Conservation (phyloP, 805 yeast species). For the Candida silvatica region DNA sequence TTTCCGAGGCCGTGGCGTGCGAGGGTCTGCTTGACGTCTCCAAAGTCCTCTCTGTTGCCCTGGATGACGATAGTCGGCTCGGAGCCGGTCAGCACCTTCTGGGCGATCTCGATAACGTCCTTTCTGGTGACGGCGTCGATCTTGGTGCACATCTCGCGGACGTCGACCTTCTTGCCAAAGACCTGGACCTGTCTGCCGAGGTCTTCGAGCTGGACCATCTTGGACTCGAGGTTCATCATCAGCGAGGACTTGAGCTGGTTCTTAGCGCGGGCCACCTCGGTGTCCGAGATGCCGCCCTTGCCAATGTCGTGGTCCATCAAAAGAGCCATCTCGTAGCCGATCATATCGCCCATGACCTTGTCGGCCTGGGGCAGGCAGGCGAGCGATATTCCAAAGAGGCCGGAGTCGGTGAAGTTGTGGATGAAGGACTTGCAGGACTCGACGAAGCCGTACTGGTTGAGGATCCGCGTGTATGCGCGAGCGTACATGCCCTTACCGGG, state of each 20-base stretch:
- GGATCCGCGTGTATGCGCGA: conserved; percentile 80
- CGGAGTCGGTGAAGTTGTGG: conserved; percentile 85
- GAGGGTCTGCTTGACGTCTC: conserved; percentile 66
- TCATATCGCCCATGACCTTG: conserved; percentile 70
- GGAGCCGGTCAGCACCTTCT: conserved; percentile 63
- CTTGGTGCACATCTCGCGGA: conserved; percentile 71
- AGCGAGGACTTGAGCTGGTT: conserved; percentile 83
- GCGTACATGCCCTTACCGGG: conserved; percentile 99
- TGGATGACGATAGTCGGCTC: conserved; percentile 83
- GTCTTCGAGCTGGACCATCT: conserved; percentile 90
- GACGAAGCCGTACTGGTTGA: conserved; percentile 85
- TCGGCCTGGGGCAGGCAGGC: conserved; percentile 85
- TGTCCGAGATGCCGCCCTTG: conserved; percentile 53
- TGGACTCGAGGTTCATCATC: conserved; percentile 88
- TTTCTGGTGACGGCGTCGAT: conserved; percentile 59
- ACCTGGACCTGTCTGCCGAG: conserved; percentile 91
- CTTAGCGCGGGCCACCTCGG: conserved; percentile 83
- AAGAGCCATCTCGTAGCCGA: conserved; percentile 52
- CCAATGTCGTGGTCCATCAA: conserved; percentile 35
- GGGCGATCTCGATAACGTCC: conserved; percentile 71
- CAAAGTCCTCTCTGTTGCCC: conserved; percentile 79
- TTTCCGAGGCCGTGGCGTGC: conserved; percentile 66
- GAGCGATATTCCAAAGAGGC: conserved; percentile 82
- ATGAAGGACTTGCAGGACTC: conserved; percentile 85
- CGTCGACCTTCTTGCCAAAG: conserved; percentile 66